These are phyloP conservation scores for Neopestalotiopsis clavispora DNA, from an alignment of 2,329 filamentous ascomycete genomes.

Conservation along the genomic window DNA sequence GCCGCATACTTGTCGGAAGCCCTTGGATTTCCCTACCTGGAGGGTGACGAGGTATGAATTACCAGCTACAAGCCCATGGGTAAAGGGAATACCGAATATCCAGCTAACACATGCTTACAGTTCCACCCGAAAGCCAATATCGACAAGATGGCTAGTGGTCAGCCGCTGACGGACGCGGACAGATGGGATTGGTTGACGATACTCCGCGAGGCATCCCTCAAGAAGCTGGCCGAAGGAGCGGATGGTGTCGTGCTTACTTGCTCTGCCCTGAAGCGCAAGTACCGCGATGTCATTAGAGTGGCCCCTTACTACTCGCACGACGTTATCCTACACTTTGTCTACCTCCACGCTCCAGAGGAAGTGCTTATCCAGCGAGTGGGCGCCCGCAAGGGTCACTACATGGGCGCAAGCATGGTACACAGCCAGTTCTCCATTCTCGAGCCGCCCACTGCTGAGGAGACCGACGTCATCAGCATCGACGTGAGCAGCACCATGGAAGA, in stretches of 20 bases:
- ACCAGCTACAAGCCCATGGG: not conserved
- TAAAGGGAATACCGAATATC: not conserved
- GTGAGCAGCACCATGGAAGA: conserved; percentile 63
- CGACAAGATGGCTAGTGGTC: conserved; percentile 87
- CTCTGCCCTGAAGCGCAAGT: conserved; percentile 95
- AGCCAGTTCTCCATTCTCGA: conserved; percentile 92
- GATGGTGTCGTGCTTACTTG: conserved; percentile 92
- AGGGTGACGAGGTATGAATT: conserved; percentile 76
- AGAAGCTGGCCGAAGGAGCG: conserved; percentile 59
- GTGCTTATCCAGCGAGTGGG: conserved; percentile 78
- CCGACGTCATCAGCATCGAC: conserved; percentile 74
- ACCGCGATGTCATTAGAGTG: conserved; percentile 88
- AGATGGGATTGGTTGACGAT: conserved; percentile 96
- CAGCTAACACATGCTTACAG: conserved; percentile 40
- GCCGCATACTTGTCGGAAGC: conserved; percentile 66
- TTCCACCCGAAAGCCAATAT: conserved; percentile 81
- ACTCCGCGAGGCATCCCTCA: conserved; percentile 71
- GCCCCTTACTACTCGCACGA: conserved; percentile 76
- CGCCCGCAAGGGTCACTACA: conserved; percentile 83
- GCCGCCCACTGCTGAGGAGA: conserved; percentile 72
- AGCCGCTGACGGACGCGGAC: conserved; percentile 88
- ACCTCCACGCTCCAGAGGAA: conserved; percentile 78
- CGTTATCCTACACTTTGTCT: conserved; percentile 90
- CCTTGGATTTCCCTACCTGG: conserved; percentile 73
- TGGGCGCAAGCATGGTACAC: conserved; percentile 94